phyloP scores from a whole-genome alignment of 305 asterid species.

The Fraxinus albicans region DNA sequence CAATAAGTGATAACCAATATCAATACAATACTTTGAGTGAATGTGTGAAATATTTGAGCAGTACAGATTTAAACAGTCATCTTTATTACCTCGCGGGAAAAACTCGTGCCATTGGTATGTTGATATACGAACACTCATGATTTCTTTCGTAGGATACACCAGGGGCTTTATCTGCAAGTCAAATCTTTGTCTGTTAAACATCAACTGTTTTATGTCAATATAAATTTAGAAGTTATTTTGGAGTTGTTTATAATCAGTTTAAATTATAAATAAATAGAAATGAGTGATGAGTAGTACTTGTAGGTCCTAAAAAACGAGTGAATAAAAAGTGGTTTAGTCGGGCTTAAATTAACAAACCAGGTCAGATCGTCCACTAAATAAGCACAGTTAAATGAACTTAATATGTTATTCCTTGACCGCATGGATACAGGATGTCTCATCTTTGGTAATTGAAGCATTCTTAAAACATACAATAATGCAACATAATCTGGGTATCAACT shows the following conservation, averaged over 20 bases:
- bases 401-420: constrained; percentile 8
- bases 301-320: not conserved
- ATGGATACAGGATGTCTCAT: constrained; percentile 8
- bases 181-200: constrained; percentile 23
- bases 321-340: not conserved
- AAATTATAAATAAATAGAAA: not conserved
- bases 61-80: constrained; percentile 19
- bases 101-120: constrained; percentile 92
- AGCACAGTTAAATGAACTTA: constrained; percentile 4
- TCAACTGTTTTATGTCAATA: constrained; percentile 20
- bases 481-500: constrained; percentile 5
- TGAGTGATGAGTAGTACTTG: not conserved
- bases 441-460: constrained; percentile 4
- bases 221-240: constrained; percentile 1
- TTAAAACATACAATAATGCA: constrained; percentile 14
- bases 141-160: constrained; percentile 75
- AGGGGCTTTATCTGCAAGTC: constrained; percentile 81
- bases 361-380: not conserved
- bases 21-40: not conserved
- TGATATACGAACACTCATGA: constrained; percentile 72
- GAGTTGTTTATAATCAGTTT: not conserved
- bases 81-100: constrained; percentile 78
- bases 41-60: not conserved
- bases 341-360: constrained; percentile 11
- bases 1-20: not conserved